Evolutionary conservation across 2,329 filamentous ascomycete species (phyloP).

Genomic region (Fusarium musae): DNA sequence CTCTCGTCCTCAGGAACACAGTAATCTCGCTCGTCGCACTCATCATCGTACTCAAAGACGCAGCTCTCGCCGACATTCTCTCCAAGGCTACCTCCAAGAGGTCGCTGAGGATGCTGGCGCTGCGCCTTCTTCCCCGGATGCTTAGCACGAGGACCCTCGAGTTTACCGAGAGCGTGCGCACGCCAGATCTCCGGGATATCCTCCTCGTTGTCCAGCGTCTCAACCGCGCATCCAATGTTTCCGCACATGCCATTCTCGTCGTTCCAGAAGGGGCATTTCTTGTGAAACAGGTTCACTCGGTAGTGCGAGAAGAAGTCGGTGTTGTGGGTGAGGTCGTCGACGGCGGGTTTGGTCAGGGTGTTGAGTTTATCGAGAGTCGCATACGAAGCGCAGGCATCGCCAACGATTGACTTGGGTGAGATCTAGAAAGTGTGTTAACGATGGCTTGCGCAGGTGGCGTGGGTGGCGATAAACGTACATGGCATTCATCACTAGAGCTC

Average conservation of each 20-base stretch:
- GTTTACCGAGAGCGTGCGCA: conserved; percentile 88
- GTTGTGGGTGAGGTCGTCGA: conserved; percentile 83
- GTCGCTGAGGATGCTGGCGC: conserved; percentile 74
- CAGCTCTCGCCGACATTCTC: conserved; percentile 93
- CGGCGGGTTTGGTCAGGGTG: conserved; percentile 75
- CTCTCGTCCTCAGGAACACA: conserved; percentile 96
- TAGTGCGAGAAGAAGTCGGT: conserved; percentile 99
- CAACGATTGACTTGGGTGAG: conserved; percentile 87
- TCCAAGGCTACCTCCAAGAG: conserved; percentile 84
- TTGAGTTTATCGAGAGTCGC: conserved; percentile 89
- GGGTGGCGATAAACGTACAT: conserved; percentile 56
- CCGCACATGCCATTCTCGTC: conserved; percentile 95
- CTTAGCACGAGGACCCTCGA: conserved; percentile 89
- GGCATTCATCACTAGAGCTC: conserved; percentile 60
- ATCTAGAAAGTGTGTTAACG: conserved; percentile 70
- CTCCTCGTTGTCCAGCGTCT: conserved; percentile 93
- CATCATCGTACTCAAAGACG: conserved; percentile 96
- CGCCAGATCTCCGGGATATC: conserved; percentile 94
- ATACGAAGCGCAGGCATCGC: conserved; percentile 95
- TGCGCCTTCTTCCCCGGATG: conserved; percentile 84
- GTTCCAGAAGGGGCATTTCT: conserved; percentile 94
- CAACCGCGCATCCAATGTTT: conserved; percentile 95
- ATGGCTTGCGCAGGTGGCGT: background rate
- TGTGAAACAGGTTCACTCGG: conserved; percentile 92
- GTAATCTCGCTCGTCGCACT: conserved; percentile 96